Evolutionary conservation across 768 basidiomycete genomes (phyloP), one percentile per base, ranked within the genome.

Genomic region (Termitomyces sp.): DNA sequence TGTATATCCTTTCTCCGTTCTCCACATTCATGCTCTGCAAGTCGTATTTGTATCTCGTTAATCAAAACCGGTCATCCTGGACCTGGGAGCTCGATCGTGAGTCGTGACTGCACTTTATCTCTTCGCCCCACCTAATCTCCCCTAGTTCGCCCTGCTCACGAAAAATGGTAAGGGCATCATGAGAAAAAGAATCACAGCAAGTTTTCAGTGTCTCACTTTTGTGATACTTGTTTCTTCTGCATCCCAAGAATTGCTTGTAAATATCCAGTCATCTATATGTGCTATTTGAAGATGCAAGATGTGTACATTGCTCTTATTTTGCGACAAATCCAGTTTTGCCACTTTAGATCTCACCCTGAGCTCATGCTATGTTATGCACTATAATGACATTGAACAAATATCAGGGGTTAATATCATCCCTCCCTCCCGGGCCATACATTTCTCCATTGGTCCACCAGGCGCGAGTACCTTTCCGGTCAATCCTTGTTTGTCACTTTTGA

Each of bases 51-150:
- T 81, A 80, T 65, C 81, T 92, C 20, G 79, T 74, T 7, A 79
- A 83, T 51, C 90, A 90, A 70, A 86, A 88, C 53, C 77, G 81
- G 29, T 86, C 86, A 41, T 80, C 86, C 6, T 88, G 81, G 86
- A 85, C 87, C 9, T 92, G 88, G 87, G 89, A 91, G 66, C 75
- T 92, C 29, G 89, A 91, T 61, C 73, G 88, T 90, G 65, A 74
- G 87, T 72, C 3, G 4, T n/a, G 10, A 22, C 26, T 50, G 20
- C 24, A 44, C 44, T 13, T 26, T 43, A 31, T 8, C 37, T 16
- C 37, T 60, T 24, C 51, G 22, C 16, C 16, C 16, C 22, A 26
- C 42, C 41, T 43, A 9, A 52, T 22, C 32, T 6, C 16, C 29
- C 36, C 0, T 48, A 76, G 77, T 79, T 14, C 76, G 77, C 18